Percentiles rank a stretch among this genome's conserved stretches.
Evolutionary conservation across 768 basidiomycete species (phyloP).

Genomic region (Hygrophorus russula): DNA sequence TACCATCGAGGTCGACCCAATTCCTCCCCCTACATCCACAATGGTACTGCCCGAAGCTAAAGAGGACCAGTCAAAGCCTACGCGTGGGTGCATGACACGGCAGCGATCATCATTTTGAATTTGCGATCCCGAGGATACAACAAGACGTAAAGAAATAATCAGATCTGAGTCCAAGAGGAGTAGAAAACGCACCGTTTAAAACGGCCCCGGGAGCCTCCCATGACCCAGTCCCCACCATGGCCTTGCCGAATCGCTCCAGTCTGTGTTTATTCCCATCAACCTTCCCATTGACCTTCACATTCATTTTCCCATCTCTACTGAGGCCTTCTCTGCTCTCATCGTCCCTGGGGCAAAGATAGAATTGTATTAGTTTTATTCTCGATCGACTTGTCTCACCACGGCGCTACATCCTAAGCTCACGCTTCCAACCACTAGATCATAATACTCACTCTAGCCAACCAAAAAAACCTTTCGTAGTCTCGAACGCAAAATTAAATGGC

Average conservation of each 20-base stretch:
- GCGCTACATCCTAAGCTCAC: no score
- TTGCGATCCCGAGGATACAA: no score
- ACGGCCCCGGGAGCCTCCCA: constrained; percentile 62
- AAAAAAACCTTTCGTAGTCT: constrained; percentile 42
- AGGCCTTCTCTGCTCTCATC: background rate
- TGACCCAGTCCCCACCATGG: constrained; percentile 61
- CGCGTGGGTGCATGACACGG: background rate
- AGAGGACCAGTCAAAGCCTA: constrained; percentile 41
- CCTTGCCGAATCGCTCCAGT: constrained; percentile 60
- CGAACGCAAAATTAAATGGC: constrained; percentile 68
- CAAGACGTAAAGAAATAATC: no score
- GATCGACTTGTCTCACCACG: no score
- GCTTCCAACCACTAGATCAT: no score
- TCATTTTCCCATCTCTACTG: background rate
- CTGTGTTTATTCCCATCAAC: constrained; percentile 30
- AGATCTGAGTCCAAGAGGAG: background rate
- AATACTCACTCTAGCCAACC: constrained; percentile 55
- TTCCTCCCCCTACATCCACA: constrained; percentile 52
- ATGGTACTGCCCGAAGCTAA: constrained; percentile 33
- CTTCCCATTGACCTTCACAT: background rate
- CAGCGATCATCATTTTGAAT: no score
- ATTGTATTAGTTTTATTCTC: no score
- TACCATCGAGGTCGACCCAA: constrained; percentile 34
- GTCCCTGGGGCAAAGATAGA: background rate
- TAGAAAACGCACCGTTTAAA: constrained; percentile 31